Evolutionary conservation across 495 filamentous ascomycete species (phyloP).

Genomic region (Aspergillus conjunctus): DNA sequence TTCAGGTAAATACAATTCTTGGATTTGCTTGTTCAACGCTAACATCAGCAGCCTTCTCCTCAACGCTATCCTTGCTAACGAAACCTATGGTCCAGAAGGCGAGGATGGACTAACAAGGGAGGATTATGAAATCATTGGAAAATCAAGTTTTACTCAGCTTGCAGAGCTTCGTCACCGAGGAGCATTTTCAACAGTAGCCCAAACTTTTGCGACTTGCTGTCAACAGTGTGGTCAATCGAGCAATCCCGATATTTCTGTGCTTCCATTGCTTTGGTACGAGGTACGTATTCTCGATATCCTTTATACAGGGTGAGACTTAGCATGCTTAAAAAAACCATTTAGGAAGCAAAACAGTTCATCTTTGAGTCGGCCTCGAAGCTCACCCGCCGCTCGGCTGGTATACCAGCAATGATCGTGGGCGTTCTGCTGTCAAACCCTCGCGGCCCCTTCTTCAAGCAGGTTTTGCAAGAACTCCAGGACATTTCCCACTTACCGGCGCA

Average conservation of each 20-base stretch:
- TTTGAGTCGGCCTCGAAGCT: constrained; percentile 70
- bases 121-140: constrained; percentile 60
- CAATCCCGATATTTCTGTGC: constrained; percentile 43
- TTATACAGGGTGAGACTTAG: background rate
- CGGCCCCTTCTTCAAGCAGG: constrained; percentile 49
- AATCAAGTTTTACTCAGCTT: constrained; percentile 76
- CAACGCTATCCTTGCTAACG: constrained; percentile 42
- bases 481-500: constrained; percentile 61
- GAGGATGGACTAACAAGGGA: constrained; percentile 33
- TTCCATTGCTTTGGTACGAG: constrained; percentile 63
- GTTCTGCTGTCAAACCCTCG: constrained; percentile 56
- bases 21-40: constrained; percentile 13
- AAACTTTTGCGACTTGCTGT: constrained; percentile 82
- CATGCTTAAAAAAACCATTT: constrained; percentile 4
- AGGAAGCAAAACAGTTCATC: constrained; percentile 66
- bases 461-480: constrained; percentile 54
- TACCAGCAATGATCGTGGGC: constrained; percentile 80
- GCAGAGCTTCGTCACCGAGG: constrained; percentile 84
- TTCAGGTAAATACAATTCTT: constrained; percentile 61
- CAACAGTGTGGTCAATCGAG: constrained; percentile 54
- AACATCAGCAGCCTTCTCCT: constrained; percentile 57
- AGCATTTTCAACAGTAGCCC: constrained; percentile 89
- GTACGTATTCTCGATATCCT: constrained; percentile 39
- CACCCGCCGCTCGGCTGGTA: constrained; percentile 87
- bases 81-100: constrained; percentile 40